These are phyloP conservation scores for Rhodotorula sp. DNA, from an alignment of 1,284 basidiomycete species.

Conservation along the genomic window DNA sequence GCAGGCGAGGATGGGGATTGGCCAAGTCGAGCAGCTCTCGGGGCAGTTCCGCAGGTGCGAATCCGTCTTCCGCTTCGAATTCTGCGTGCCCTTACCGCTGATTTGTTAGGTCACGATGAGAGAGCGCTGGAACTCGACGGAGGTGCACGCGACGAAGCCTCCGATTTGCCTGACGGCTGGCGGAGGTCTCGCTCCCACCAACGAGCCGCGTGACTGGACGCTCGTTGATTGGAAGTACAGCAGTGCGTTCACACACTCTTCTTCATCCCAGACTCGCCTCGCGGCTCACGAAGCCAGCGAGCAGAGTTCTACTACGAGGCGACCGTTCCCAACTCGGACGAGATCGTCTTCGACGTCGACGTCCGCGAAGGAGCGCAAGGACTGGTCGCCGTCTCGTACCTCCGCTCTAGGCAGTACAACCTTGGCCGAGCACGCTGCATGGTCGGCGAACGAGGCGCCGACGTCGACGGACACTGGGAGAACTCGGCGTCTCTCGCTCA, in stretches of 20 bases:
- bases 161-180: constrained; percentile 1
- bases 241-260: background rate
- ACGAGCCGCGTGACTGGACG: background rate
- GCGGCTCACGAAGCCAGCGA: background rate
- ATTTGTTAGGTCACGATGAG: constrained; percentile 10
- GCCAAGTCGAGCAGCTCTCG: background rate
- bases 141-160: constrained; percentile 2
- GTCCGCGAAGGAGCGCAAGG: constrained; percentile 2
- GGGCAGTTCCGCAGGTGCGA: constrained; percentile 1
- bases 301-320: constrained; percentile 18
- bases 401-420: constrained; percentile 11
- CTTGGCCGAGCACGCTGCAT: constrained; percentile 13
- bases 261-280: too few relatives aligned
- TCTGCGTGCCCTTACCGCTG: background rate
- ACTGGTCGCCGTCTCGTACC: constrained; percentile 5
- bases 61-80: background rate
- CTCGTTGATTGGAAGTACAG: constrained; percentile 12
- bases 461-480: constrained; percentile 8
- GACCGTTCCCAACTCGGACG: background rate
- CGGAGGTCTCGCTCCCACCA: background rate
- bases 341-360: constrained; percentile 5
- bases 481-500: constrained; percentile 3
- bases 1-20: background rate
- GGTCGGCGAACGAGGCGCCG: background rate
- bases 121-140: constrained; percentile 7